These are phyloP conservation scores for Atkinsonella hypoxylon DNA, from an alignment of 2,329 filamentous ascomycete genomes.

Conservation along the genomic window DNA sequence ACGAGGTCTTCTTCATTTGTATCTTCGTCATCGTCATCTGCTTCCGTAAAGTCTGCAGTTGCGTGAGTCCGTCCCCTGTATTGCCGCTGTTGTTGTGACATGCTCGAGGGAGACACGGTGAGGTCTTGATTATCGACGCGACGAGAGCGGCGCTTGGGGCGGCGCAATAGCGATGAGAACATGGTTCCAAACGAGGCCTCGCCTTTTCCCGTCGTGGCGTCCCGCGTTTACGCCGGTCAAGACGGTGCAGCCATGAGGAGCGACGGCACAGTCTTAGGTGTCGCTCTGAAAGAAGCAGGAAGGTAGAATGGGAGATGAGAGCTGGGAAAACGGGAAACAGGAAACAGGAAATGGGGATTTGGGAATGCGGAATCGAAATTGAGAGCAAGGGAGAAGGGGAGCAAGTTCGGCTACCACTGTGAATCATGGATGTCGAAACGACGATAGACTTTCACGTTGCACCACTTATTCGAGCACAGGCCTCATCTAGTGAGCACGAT, in stretches of 20 bases:
- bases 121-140: constrained; percentile 19
- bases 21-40: constrained; percentile 39
- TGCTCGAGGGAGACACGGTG: constrained; percentile 20
- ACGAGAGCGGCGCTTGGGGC: constrained; percentile 21
- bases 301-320: constrained; percentile 3
- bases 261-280: constrained; percentile 3
- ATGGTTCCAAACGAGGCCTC: constrained; percentile 14
- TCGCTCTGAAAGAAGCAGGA: neutral
- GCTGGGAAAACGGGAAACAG: too few species aligned
- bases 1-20: constrained; percentile 23
- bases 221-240: constrained; percentile 13
- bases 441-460: neutral
- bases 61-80: constrained; percentile 32
- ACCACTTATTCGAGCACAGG: neutral
- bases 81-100: constrained; percentile 15
- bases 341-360: too few species aligned
- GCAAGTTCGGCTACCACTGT: neutral
- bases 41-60: constrained; percentile 54
- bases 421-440: neutral
- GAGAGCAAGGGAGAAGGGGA: neutral
- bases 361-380: neutral
- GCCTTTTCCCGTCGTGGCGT: constrained; percentile 6
- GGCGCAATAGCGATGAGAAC: constrained; percentile 26
- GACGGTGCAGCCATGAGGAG: constrained; percentile 14
- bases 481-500: neutral